Base-by-base conservation (phyloP, 176 grass and related monocot genomes). In the Lolium rigidum region DNA sequence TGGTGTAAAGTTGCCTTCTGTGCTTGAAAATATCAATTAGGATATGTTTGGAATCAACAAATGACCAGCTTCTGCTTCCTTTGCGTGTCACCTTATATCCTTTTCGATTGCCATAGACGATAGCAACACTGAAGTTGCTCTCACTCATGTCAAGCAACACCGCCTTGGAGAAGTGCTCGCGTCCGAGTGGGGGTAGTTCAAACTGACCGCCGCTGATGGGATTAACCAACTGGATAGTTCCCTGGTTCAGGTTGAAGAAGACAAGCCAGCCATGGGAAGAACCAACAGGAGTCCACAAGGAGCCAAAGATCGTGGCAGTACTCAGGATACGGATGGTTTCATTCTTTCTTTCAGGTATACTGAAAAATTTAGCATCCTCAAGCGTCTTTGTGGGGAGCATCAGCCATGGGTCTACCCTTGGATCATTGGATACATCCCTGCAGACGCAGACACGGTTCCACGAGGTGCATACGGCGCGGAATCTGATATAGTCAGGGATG, bases 241-340 rank as follows among this genome's bases (percentile, higher is more conserved):
- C 85, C 38, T 60, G 52, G 44, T 39, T 43, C 1, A 14, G 75
- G 62, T 28, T 76, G 60, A 68, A 87, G 61, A 84, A 91, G 81
- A 91, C 80, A 54, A 91, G 49, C 89, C 89, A 91, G 28, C 89
- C 89, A 76, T 87, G n/a, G 20, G 74, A 90, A 68, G 85, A 90
- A 87, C 89, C 85, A 79, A 90, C 58, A 0, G 85, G 89, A 84
- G 75, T 17, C 89, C 89, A 91, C 21, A 76, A 35, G 21, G 75
- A 60, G 37, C 50, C 81, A 76, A 91, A 87, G 31, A 87, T 22
- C 48, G 89, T 84, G 39, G 13, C 15, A 0, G 60, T 69, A 77
- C 28, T 84, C 1, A 68, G 69, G 68, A 35, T 35, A 35, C 31
- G 31, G 31, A 35, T 35, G 31, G 31, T 35, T 35, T 35, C 31